phyloP scores from a whole-genome alignment of 2,329 filamentous ascomycete genomes.

The Colletotrichum costaricense region DNA sequence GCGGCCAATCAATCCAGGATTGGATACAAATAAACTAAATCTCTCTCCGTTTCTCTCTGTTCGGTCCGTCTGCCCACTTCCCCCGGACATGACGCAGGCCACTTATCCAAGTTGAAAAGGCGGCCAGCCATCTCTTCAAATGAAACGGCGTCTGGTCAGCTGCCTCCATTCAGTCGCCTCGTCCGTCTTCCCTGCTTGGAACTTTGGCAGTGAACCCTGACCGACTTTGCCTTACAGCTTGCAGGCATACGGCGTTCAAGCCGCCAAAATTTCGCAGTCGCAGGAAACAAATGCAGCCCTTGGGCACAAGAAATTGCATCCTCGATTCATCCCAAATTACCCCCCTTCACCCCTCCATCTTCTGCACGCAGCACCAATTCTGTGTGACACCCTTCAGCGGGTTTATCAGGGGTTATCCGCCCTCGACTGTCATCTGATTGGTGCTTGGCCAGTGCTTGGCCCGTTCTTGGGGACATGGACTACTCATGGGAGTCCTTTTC shows the following conservation, averaged over 20 bases:
- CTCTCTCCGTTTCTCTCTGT: not conserved
- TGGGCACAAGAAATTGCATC: constrained; percentile 27
- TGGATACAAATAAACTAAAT: constrained; percentile 1
- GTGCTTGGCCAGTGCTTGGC: constrained; percentile 29
- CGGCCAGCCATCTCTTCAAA: not conserved
- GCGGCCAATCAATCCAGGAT: not conserved
- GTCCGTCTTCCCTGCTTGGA: not conserved
- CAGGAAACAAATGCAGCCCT: not conserved
- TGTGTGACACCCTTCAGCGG: constrained; percentile 10
- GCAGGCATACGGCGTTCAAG: not conserved
- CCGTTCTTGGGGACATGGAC: constrained; percentile 1
- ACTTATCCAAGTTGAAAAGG: not conserved
- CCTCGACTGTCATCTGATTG: constrained; percentile 24
- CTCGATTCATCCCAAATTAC: constrained; percentile 22
- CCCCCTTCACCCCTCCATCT: constrained; percentile 3
- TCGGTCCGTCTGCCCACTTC: not conserved
- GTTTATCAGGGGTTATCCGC: constrained; percentile 21
- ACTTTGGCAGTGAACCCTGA: no score
- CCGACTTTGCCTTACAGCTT: not conserved
- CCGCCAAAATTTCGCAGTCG: no score
- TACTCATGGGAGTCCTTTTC: not conserved
- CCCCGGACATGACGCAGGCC: not conserved
- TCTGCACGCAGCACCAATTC: not conserved
- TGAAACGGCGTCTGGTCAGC: not conserved
- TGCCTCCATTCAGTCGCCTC: not conserved